phyloP scores from a whole-genome alignment of 2,329 filamentous ascomycete genomes.

The Dryadomyces quercus-mongolicae region DNA sequence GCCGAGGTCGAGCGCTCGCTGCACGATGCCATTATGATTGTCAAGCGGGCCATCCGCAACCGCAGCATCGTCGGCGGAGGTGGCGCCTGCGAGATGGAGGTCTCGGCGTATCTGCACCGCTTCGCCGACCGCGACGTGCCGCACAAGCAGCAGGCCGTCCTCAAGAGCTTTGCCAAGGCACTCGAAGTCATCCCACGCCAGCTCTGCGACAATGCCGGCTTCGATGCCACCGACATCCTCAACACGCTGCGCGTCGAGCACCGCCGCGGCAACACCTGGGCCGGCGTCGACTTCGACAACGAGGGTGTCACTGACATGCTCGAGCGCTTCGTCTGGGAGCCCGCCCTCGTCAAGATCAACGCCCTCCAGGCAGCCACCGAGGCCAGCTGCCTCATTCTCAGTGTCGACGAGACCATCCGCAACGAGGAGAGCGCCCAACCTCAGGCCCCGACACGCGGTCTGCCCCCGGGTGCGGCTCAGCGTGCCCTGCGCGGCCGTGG shows the following conservation, averaged over 20 bases:
- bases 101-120: slow-evolving; percentile 84
- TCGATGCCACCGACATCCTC: slow-evolving; percentile 95
- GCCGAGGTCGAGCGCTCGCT: slow-evolving; percentile 95
- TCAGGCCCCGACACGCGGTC: slow-evolving; percentile 63
- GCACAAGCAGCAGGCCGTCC: slow-evolving; percentile 92
- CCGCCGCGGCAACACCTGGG: slow-evolving; percentile 84
- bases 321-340: slow-evolving; percentile 95
- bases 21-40: slow-evolving; percentile 99
- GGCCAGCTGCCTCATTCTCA: slow-evolving; percentile 86
- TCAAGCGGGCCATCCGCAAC: slow-evolving; percentile 95
- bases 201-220: slow-evolving; percentile 96
- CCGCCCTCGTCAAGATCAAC: slow-evolving; percentile 90
- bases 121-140: slow-evolving; percentile 88
- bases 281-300: slow-evolving; percentile 86
- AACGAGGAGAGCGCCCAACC: slow-evolving; percentile 88
- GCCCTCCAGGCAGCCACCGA: slow-evolving; percentile 93
- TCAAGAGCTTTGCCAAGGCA: slow-evolving; percentile 96
- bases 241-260: slow-evolving; percentile 95
- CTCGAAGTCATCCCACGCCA: slow-evolving; percentile 94
- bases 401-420: slow-evolving; percentile 96
- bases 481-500: slow-evolving; percentile 73
- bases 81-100: slow-evolving; percentile 91
- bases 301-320: slow-evolving; percentile 94
- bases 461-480: slow-evolving; percentile 77
- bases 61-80: slow-evolving; percentile 89